A percentile compares a stretch with the other conserved stretches of the same genome.
Evolutionary conservation across 805 yeast species (phyloP).

Genomic region (Kazachstania psychrophila): DNA sequence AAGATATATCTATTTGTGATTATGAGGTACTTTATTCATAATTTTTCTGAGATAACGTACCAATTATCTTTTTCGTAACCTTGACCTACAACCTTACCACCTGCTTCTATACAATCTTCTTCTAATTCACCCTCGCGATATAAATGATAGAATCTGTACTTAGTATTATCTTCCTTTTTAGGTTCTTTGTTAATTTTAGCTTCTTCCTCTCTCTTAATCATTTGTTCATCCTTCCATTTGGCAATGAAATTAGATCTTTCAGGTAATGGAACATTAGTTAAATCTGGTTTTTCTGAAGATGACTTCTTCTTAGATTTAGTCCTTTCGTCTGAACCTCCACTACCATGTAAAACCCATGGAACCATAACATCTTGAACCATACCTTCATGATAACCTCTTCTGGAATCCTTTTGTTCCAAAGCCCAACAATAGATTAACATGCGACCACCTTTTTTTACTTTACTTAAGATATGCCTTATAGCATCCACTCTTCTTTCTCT

Average conservation of each 20-base stretch:
- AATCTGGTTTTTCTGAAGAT: constrained; percentile 19
- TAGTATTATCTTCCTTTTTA: constrained; percentile 36
- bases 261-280: constrained; percentile 19
- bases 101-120: constrained; percentile 60
- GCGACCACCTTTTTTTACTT: constrained; percentile 50
- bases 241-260: constrained; percentile 24
- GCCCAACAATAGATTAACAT: constrained; percentile 95
- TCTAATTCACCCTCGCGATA: constrained; percentile 78
- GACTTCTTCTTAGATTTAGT: constrained; percentile 15
- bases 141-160: constrained; percentile 80
- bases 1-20: no score
- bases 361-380: constrained; percentile 90
- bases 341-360: constrained; percentile 80
- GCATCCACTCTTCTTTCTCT: constrained; percentile 71
- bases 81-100: constrained; percentile 51
- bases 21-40: no score
- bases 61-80: constrained; percentile 95
- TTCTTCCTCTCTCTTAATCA: constrained; percentile 7
- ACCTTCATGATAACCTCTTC: constrained; percentile 86
- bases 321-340: constrained; percentile 27
- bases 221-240: constrained; percentile 22
- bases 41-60: constrained; percentile 56
- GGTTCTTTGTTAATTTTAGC: constrained; percentile 13
- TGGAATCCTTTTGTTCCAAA: constrained; percentile 74
- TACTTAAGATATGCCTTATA: constrained; percentile 54